Base-by-base conservation (phyloP, 1,139 yeast species). In the Yamadazyma blattariae region DNA sequence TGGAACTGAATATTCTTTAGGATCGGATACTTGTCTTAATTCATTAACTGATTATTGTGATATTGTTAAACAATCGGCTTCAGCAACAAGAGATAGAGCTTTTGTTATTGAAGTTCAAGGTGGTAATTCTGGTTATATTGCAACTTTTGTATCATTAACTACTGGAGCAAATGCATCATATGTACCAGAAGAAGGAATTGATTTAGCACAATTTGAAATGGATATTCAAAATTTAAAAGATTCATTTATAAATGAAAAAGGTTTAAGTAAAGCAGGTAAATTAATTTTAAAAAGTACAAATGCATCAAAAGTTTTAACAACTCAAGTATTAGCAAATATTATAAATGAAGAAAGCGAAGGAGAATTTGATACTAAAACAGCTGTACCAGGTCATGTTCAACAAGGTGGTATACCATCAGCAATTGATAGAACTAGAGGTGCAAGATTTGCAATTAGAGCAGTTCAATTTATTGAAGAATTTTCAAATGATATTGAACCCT, bases 91-190 rank as follows among this genome's bases (percentile, higher is more conserved):
- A 67, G 86, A 94, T 51, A 78, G 98, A 55, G 95, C 87, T 6
- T 92, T 92, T 57, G 96, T 92, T 20, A 96, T 92, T 43, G 98
- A 92, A 54, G 95, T 87, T 24, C 97, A 92, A 69, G 98, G 98
- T 50, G 98, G 97, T 37, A 84, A 88, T 62, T 83, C 95, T 7
- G 98, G 98, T 22, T 92, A 79, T 59, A 80, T 92, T 51, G 96
- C 97, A 10, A 80, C 96, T 2, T 79, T 76, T 56, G 83, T 90
- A 25, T 90, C 94, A n/a, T 71, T 92, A 44, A 85, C 88, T 33
- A 84, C 92, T 31, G 98, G 98, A 41, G 95, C 97, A 2, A 80
- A 85, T 47, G 95, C 95, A 7, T 86, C 92, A 7, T 92, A 90
- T 59, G 87, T 89, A 14, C 98, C 98, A 11, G 98, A 92, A 46